Percentiles rank a stretch among this genome's conserved stretches.
Evolutionary conservation across 2,329 filamentous ascomycete species (phyloP).

Genomic region (Celoporthe dispersa): DNA sequence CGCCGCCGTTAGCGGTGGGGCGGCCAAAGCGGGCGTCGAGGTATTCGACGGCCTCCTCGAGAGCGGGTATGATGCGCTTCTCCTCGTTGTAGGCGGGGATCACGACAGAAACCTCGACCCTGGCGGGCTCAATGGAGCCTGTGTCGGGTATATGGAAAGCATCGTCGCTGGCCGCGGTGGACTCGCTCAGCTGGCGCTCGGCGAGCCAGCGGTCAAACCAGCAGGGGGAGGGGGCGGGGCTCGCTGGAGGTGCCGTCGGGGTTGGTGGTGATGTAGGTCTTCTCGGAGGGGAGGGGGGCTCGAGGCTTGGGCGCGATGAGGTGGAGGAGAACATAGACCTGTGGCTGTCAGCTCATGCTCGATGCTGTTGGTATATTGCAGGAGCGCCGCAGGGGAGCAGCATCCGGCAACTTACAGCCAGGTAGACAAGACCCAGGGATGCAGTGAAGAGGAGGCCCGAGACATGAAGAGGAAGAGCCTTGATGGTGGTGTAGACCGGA

Average conservation of each 20-base stretch:
- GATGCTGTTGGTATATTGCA: background rate
- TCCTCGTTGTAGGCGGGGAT: constrained; percentile 97
- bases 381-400: background rate
- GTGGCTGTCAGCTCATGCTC: background rate
- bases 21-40: constrained; percentile 77
- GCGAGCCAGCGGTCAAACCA: constrained; percentile 82
- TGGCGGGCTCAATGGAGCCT: constrained; percentile 70
- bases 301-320: constrained; percentile 83
- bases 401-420: constrained; percentile 41
- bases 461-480: constrained; percentile 45
- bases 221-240: constrained; percentile 71
- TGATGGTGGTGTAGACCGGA: constrained; percentile 42
- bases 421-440: constrained; percentile 41
- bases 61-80: constrained; percentile 77
- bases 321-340: constrained; percentile 72
- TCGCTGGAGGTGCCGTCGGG: constrained; percentile 58
- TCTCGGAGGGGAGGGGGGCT: constrained; percentile 74
- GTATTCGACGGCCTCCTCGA: constrained; percentile 89
- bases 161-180: constrained; percentile 41
- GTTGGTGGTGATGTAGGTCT: constrained; percentile 78
- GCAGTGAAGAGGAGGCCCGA: constrained; percentile 43
- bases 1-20: constrained; percentile 35
- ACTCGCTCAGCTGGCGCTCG: constrained; percentile 58
- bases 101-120: constrained; percentile 88
- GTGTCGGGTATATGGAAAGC: constrained; percentile 50